Percentiles rank a stretch among this genome's conserved stretches.
Conservation (phyloP, 352 stramenopile species). For the Pythium pectinolyticum region DNA sequence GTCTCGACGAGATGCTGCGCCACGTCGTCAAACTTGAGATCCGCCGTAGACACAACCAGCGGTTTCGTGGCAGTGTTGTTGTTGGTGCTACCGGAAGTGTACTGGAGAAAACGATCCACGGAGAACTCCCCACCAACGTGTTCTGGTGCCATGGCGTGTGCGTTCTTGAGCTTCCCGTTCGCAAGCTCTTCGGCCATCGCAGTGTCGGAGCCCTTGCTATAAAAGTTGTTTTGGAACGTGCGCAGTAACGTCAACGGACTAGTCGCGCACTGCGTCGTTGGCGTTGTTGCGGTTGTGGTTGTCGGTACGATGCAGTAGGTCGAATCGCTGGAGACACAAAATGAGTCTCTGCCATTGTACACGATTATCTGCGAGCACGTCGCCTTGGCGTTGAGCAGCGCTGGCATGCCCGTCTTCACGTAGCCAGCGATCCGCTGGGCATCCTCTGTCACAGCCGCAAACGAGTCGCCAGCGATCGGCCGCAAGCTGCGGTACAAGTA, state of each 20-base stretch:
- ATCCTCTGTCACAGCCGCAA: constrained; percentile 1
- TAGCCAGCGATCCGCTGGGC: constrained; percentile 19
- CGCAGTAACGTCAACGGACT: constrained; percentile 14
- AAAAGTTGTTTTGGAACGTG: constrained; percentile 23
- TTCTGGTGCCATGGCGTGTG: constrained; percentile 1
- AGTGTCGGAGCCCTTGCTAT: constrained; percentile 20
- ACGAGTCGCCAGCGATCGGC: constrained; percentile 12
- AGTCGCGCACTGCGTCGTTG: constrained; percentile 10
- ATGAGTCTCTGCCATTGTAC: constrained; percentile 17
- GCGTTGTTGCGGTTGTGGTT: neutral
- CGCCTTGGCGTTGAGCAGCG: constrained; percentile 18
- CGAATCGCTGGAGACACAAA: constrained; percentile 14
- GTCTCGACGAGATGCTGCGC: constrained; percentile 6
- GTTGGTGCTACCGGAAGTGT: neutral
- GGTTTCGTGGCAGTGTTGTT: too few species aligned
- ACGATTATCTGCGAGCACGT: constrained; percentile 4
- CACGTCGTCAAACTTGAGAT: constrained; percentile 5
- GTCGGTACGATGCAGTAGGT: constrained; percentile 13
- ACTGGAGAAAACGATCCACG: constrained; percentile 7
- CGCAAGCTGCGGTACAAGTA: constrained; percentile 15
- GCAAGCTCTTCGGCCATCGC: constrained; percentile 13
- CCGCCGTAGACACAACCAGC: constrained; percentile 6
- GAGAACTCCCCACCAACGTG: constrained; percentile 11
- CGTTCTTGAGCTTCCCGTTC: constrained; percentile 20
- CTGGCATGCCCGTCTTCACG: constrained; percentile 13